Conservation (phyloP, 2,329 filamentous ascomycete species). For the Fusarium sp. region DNA sequence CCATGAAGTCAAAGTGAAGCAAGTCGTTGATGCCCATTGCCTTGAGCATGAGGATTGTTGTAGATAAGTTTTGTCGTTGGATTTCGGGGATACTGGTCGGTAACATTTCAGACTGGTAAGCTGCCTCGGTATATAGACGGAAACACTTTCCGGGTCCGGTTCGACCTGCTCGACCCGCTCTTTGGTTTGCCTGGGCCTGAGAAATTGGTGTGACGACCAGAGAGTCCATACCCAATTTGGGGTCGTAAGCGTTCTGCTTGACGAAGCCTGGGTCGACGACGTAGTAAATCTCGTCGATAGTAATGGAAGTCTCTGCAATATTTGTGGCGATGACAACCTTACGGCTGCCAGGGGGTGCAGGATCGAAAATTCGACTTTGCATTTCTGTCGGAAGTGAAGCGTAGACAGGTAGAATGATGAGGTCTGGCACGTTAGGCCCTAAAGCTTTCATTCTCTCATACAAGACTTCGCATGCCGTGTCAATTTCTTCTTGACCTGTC, state of each 20-base stretch:
- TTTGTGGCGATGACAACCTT: slow-evolving; percentile 99
- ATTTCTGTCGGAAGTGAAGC: slow-evolving; percentile 92
- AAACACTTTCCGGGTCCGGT: slow-evolving; percentile 98
- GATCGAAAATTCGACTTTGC: slow-evolving; percentile 94
- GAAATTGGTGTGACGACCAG: slow-evolving; percentile 96
- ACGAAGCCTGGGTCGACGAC: slow-evolving; percentile 97
- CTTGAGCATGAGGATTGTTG: slow-evolving; percentile 96
- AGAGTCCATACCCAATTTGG: slow-evolving; percentile 97
- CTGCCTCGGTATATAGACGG: slow-evolving; percentile 92
- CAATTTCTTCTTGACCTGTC: slow-evolving; percentile 97
- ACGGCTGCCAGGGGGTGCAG: slow-evolving; percentile 82
- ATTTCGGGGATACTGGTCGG: slow-evolving; percentile 97
- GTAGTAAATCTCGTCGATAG: slow-evolving; percentile 97
- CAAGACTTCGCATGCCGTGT: slow-evolving; percentile 90
- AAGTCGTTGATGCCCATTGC: slow-evolving; percentile 99
- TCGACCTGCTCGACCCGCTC: slow-evolving; percentile 89
- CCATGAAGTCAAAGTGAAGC: slow-evolving; percentile 98
- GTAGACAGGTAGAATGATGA: slow-evolving; percentile 96
- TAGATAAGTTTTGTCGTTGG: slow-evolving; percentile 89
- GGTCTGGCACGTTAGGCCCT: slow-evolving; percentile 87
- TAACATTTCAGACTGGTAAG: slow-evolving; percentile 96
- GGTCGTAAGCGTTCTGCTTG: slow-evolving; percentile 97
- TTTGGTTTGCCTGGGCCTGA: slow-evolving; percentile 94
- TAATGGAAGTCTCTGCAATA: slow-evolving; percentile 97
- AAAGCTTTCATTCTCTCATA: slow-evolving; percentile 96